A percentile compares a stretch with the other conserved stretches of the same genome.
Evolutionary conservation across 2,329 filamentous ascomycete genomes (phyloP).

Genomic region (Alternaria tenuissima): DNA sequence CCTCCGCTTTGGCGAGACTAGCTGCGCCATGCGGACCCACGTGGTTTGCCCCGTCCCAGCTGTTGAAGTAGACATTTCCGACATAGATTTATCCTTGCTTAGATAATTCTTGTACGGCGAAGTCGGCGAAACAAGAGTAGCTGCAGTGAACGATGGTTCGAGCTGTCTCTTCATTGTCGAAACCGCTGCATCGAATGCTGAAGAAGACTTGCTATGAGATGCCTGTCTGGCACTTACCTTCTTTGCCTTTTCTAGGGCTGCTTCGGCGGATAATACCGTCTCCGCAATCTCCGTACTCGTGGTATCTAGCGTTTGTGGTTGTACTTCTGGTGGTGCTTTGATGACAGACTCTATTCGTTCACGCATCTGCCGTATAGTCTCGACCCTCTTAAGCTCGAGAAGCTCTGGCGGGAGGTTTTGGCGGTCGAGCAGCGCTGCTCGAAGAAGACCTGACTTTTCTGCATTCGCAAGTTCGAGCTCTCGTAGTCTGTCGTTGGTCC

Average conservation of each 20-base stretch:
- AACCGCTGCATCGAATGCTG: conserved; percentile 33
- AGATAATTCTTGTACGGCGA: conserved; percentile 16
- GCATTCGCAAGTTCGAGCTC: conserved; percentile 48
- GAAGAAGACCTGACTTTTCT: conserved; percentile 46
- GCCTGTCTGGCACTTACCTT: conserved; percentile 48
- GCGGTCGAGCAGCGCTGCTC: conserved; percentile 44
- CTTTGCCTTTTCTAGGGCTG: conserved; percentile 47
- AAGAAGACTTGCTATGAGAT: conserved; percentile 28
- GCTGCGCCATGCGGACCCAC: conserved; percentile 34
- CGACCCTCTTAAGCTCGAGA: conserved; percentile 41
- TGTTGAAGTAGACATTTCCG: conserved; percentile 32
- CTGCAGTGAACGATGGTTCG: conserved; percentile 30
- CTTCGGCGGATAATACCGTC: conserved; percentile 44
- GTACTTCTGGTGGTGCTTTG: conserved; percentile 42
- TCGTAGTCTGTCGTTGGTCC: conserved; percentile 44
- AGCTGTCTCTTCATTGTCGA: conserved; percentile 30
- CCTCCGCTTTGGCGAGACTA: conserved; percentile 34
- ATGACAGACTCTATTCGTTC: conserved; percentile 45
- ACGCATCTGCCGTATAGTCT: conserved; percentile 44
- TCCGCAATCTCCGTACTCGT: conserved; percentile 48
- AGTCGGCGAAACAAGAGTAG: conserved; percentile 32
- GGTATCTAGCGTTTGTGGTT: conserved; percentile 41
- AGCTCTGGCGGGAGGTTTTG: conserved; percentile 46
- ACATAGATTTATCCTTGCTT: conserved; percentile 29
- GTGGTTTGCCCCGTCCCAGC: conserved; percentile 33